Conservation (phyloP, 108 stramenopile species). For the Epithemia pelagica region DNA sequence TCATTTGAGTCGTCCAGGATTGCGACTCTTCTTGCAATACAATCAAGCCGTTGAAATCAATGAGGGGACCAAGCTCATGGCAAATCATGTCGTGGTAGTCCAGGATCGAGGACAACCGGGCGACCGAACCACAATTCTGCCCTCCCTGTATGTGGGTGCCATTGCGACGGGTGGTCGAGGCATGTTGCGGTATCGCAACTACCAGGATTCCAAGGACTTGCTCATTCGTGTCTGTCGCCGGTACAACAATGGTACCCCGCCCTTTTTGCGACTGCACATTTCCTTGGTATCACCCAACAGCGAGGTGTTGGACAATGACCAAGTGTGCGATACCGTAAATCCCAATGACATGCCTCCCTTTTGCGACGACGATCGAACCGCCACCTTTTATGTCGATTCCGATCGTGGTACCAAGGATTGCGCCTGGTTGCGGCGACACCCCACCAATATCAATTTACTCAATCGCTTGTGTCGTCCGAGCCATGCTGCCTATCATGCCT, state of each 20-base stretch:
- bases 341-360: background rate
- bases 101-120: background rate
- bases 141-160: background rate
- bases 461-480: background rate
- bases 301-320: background rate
- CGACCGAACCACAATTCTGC: background rate
- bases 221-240: conserved; percentile 1
- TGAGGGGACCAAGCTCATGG: background rate
- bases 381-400: background rate
- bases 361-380: conserved; percentile 10
- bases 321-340: background rate
- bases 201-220: background rate
- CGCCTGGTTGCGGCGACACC: conserved; percentile 2
- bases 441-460: background rate
- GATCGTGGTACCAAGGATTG: background rate
- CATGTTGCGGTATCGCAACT: background rate
- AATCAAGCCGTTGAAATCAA: conserved; percentile 1
- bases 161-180: background rate
- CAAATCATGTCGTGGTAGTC: conserved; percentile 8
- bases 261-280: conserved; percentile 1
- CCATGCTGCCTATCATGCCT: conserved; percentile 2
- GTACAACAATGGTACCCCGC: background rate
- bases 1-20: background rate
- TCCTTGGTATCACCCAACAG: background rate
- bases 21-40: conserved; percentile 2